Conservation (phyloP, 2,329 filamentous ascomycete genomes). For the Dactylellina cionopaga region DNA sequence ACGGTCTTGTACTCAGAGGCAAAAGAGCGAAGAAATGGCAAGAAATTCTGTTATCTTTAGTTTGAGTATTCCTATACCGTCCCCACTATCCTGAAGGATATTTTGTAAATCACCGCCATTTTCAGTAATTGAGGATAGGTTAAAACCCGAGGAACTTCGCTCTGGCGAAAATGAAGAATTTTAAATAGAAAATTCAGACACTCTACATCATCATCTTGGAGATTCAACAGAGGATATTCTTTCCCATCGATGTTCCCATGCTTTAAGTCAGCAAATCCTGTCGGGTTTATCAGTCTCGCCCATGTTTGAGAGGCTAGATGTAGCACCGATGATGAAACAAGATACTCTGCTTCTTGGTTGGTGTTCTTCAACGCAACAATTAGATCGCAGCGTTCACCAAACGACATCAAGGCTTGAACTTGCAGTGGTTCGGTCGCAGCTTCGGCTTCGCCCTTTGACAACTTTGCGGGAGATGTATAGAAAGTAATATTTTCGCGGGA, state of each 20-base stretch:
- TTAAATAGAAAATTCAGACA: constrained; percentile 2
- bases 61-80: too few species aligned
- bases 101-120: constrained; percentile 16
- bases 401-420: background rate
- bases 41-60: too few species aligned
- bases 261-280: background rate
- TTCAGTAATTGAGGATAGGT: constrained; percentile 3
- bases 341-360: background rate
- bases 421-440: background rate
- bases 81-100: too few species aligned
- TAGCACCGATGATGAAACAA: background rate
- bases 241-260: background rate
- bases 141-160: background rate
- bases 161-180: constrained; percentile 4
- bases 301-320: background rate
- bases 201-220: background rate
- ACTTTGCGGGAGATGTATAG: background rate
- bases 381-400: background rate
- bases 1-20: too few species aligned
- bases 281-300: background rate
- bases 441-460: background rate
- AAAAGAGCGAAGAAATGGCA: too few species aligned
- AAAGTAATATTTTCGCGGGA: too few species aligned
- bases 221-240: background rate
- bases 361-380: background rate